phyloP scores from a whole-genome alignment of 75 land plant species.

The Adiantum capillusveneris region DNA sequence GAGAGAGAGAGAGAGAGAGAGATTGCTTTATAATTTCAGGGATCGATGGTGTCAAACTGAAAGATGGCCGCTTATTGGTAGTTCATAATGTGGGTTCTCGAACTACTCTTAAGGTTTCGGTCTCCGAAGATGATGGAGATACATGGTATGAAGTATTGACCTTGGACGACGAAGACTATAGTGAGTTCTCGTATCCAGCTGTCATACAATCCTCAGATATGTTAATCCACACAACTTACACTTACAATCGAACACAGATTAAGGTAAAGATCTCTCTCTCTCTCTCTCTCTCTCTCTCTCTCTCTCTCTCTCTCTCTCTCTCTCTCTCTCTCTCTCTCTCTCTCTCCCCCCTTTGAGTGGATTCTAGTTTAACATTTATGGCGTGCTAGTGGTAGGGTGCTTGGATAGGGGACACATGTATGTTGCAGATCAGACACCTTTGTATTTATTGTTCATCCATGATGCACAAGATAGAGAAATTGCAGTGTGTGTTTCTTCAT shows the following conservation, averaged over 20 bases:
- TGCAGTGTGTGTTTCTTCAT: too few relatives aligned
- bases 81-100: slow-evolving; percentile 31
- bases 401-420: too few relatives aligned
- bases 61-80: slow-evolving; percentile 29
- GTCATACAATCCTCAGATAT: slow-evolving; percentile 21
- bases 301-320: too few relatives aligned
- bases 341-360: too few relatives aligned
- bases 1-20: slow-evolving; percentile 3
- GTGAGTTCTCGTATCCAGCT: slow-evolving; percentile 38
- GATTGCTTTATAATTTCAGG: slow-evolving; percentile 6
- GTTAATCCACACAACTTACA: slow-evolving; percentile 29
- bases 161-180: slow-evolving; percentile 19
- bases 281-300: too few relatives aligned
- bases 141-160: slow-evolving; percentile 32
- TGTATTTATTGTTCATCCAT: too few relatives aligned
- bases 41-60: slow-evolving; percentile 33
- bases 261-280: slow-evolving; percentile 17
- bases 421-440: too few relatives aligned
- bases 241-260: slow-evolving; percentile 33
- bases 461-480: too few relatives aligned
- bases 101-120: slow-evolving; percentile 25
- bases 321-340: too few relatives aligned
- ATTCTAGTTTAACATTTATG: too few relatives aligned
- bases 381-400: too few relatives aligned
- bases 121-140: slow-evolving; percentile 30